Evolutionary conservation across 805 yeast species (phyloP).

Genomic region (Yarrowia sp.): DNA sequence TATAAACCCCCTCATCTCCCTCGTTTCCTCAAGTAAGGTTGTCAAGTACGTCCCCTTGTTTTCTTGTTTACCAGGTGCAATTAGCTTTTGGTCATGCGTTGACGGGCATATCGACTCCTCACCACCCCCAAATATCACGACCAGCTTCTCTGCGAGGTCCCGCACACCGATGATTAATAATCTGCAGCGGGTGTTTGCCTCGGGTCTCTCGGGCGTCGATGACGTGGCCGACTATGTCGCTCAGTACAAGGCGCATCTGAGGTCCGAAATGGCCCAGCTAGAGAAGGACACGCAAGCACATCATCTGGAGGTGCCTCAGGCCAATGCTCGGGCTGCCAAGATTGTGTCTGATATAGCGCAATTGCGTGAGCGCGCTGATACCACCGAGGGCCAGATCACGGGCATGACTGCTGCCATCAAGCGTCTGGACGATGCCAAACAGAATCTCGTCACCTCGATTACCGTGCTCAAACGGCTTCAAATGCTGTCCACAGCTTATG

Average conservation of each 20-base stretch:
- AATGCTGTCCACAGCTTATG: conserved; percentile 80
- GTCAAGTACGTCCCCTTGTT: not conserved
- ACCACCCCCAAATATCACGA: conserved; percentile 4
- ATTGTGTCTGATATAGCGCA: conserved; percentile 56
- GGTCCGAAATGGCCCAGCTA: conserved; percentile 47
- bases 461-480: conserved; percentile 85
- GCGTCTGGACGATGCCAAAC: conserved; percentile 78
- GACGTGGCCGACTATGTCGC: conserved; percentile 59
- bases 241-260: conserved; percentile 59
- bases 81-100: not conserved
- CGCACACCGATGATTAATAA: conserved; percentile 27
- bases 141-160: not conserved
- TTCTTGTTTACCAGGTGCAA: not conserved
- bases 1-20: not conserved
- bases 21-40: not conserved
- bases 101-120: not conserved
- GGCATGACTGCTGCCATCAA: conserved; percentile 80
- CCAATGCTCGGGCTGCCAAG: conserved; percentile 48
- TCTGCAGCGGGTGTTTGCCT: conserved; percentile 37
- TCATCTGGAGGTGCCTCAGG: conserved; percentile 44
- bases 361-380: conserved; percentile 58
- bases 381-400: conserved; percentile 68
- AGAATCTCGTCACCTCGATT: conserved; percentile 82
- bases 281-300: conserved; percentile 48
- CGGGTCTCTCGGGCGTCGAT: conserved; percentile 59